These are phyloP conservation scores for Euphorbia pulcherrima DNA, from an alignment of 345 rosid genomes.

Conservation along the genomic window DNA sequence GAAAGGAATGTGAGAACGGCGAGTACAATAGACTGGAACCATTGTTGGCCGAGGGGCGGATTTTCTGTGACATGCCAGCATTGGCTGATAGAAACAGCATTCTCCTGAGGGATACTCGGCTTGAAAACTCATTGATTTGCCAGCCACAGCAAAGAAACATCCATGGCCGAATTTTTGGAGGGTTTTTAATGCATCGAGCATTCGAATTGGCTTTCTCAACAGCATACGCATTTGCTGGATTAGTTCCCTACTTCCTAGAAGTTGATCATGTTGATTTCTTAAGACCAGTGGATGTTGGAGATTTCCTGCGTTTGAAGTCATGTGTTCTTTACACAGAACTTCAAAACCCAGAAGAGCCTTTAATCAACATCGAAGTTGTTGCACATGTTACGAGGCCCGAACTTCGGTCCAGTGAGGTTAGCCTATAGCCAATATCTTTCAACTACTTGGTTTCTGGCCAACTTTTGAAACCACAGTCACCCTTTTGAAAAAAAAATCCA, in stretches of 20 bases:
- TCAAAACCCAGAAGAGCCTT: conserved; percentile 60
- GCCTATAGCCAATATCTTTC: neutral
- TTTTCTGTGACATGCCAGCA: conserved; percentile 78
- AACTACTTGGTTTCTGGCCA: neutral
- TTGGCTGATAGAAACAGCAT: conserved; percentile 82
- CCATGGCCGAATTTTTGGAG: conserved; percentile 78
- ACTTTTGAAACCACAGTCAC: too few species aligned
- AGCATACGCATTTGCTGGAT: conserved; percentile 79
- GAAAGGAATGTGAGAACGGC: conserved; percentile 43
- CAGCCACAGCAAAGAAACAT: conserved; percentile 86
- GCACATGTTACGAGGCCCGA: conserved; percentile 97
- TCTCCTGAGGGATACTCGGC: conserved; percentile 64
- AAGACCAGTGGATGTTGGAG: conserved; percentile 81
- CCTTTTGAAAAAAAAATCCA: too few species aligned
- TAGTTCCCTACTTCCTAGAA: conserved; percentile 71
- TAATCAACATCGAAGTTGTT: conserved; percentile 78
- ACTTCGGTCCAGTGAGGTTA: conserved; percentile 84
- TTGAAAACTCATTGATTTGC: conserved; percentile 66
- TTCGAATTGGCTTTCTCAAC: conserved; percentile 86
- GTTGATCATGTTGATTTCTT: conserved; percentile 88
- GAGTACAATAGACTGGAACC: conserved; percentile 42
- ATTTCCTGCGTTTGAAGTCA: conserved; percentile 72
- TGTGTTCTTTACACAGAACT: conserved; percentile 72
- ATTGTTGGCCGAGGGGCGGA: conserved; percentile 65
- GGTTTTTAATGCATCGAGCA: conserved; percentile 77